phyloP scores from a whole-genome alignment of 108 stramenopile genomes.

The Cyclotella cryptica region DNA sequence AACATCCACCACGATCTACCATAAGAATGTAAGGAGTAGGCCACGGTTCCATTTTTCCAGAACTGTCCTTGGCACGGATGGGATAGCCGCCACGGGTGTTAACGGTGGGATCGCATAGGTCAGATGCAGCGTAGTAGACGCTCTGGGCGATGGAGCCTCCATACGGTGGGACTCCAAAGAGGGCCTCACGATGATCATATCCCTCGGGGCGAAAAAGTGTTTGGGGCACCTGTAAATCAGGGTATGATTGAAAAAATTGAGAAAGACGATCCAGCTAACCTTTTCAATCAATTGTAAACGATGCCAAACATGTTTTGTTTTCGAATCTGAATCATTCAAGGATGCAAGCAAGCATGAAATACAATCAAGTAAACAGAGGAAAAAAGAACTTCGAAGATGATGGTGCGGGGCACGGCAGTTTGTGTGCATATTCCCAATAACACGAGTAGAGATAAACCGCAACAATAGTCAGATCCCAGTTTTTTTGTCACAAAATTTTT shows the following conservation, averaged over 20 bases:
- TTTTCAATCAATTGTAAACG: background rate
- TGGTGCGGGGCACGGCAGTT: too few relatives aligned
- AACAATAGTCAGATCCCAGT: too few relatives aligned
- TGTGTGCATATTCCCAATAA: too few relatives aligned
- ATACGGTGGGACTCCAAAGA: conserved; percentile 94
- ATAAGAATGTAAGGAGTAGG: conserved; percentile 80
- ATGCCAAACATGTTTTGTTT: background rate
- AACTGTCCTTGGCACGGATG: conserved; percentile 47
- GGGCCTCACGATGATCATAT: conserved; percentile 91
- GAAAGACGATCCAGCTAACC: background rate
- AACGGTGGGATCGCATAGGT: conserved; percentile 75
- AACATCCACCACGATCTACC: conserved; percentile 87
- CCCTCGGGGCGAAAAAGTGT: conserved; percentile 67
- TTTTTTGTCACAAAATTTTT: too few relatives aligned
- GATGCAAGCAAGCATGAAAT: too few relatives aligned
- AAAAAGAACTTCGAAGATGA: too few relatives aligned
- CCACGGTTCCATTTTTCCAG: conserved; percentile 56
- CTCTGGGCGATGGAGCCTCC: conserved; percentile 89
- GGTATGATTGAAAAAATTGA: background rate
- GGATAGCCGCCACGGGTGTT: conserved; percentile 57
- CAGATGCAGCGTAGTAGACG: conserved; percentile 79
- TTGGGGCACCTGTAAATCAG: conserved; percentile 53
- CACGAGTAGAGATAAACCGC: too few relatives aligned
- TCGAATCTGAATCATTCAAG: too few relatives aligned
- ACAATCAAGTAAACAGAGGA: too few relatives aligned